Conservation (phyloP, 1,284 basidiomycete genomes). For the Ustilago hordei region DNA sequence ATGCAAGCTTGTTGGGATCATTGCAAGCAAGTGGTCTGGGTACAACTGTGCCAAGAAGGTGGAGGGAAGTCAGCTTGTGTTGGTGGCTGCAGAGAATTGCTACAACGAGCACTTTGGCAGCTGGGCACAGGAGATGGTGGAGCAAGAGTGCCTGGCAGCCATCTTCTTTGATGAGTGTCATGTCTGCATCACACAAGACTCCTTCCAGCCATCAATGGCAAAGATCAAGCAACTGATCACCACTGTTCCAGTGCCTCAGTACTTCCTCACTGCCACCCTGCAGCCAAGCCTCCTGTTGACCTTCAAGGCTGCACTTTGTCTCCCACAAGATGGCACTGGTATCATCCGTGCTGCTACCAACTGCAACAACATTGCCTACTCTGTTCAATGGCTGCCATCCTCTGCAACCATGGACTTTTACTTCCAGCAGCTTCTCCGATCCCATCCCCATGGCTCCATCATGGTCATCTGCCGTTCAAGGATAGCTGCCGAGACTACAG, state of each 20-base stretch:
- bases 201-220: background rate
- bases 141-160: slow-evolving; percentile 7
- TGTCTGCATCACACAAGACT: background rate
- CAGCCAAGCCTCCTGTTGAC: background rate
- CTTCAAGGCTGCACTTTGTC: background rate
- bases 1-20: no score
- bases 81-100: slow-evolving; percentile 10
- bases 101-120: background rate
- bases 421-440: no score
- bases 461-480: no score
- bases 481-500: no score
- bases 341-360: slow-evolving; percentile 6
- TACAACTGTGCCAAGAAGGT: no score
- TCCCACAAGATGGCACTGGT: slow-evolving; percentile 11
- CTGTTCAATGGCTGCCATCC: no score
- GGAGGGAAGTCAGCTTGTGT: slow-evolving; percentile 1
- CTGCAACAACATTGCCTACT: slow-evolving; percentile 7
- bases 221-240: background rate
- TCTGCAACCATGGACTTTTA: no score
- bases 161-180: slow-evolving; percentile 19
- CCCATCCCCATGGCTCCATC: no score
- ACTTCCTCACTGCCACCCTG: slow-evolving; percentile 11
- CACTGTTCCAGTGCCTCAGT: background rate
- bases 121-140: background rate
- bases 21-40: no score